Percentiles rank a stretch among this genome's conserved stretches.
Conservation (phyloP, 164 flowering plant species). For the Tetracentron sinense region DNA sequence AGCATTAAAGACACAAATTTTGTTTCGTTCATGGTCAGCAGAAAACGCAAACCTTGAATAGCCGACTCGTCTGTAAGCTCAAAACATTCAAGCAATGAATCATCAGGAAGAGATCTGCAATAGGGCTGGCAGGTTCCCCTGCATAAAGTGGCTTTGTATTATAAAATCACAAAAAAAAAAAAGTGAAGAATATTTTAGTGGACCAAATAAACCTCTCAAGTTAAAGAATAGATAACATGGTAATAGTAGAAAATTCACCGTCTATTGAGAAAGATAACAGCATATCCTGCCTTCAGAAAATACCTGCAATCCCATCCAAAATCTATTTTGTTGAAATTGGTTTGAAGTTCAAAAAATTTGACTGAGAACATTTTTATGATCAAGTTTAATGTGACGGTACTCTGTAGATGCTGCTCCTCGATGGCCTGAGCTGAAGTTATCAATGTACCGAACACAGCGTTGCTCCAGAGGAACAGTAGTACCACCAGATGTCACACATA, state of each 20-base stretch:
- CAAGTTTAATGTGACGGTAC: conserved; percentile 31
- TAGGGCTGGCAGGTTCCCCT: conserved; percentile 90
- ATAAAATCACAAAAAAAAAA: background rate
- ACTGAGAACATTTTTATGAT: background rate
- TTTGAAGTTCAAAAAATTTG: background rate
- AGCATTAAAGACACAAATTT: background rate
- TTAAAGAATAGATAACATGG: background rate
- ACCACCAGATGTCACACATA: conserved; percentile 93
- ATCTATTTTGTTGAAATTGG: conserved; percentile 3
- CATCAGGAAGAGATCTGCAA: conserved; percentile 79
- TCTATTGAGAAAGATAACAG: conserved; percentile 76
- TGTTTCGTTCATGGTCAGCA: too few relatives aligned
- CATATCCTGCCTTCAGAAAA: conserved; percentile 87
- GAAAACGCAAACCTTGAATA: conserved; percentile 45
- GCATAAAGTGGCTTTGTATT: conserved; percentile 13
- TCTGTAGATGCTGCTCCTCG: conserved; percentile 97
- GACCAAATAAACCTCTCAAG: background rate
- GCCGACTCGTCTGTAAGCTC: conserved; percentile 40
- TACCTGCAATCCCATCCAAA: conserved; percentile 44
- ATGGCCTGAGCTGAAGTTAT: conserved; percentile 94
- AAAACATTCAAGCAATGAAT: conserved; percentile 81
- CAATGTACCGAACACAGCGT: conserved; percentile 85
- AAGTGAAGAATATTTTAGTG: background rate
- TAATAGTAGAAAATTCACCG: conserved; percentile 33
- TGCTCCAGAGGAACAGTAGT: conserved; percentile 93